Percentiles rank a stretch among this genome's conserved stretches.
These are phyloP conservation scores for Neofusicoccum cordaticola DNA, from an alignment of 2,329 filamentous ascomycete species.

Conservation along the genomic window DNA sequence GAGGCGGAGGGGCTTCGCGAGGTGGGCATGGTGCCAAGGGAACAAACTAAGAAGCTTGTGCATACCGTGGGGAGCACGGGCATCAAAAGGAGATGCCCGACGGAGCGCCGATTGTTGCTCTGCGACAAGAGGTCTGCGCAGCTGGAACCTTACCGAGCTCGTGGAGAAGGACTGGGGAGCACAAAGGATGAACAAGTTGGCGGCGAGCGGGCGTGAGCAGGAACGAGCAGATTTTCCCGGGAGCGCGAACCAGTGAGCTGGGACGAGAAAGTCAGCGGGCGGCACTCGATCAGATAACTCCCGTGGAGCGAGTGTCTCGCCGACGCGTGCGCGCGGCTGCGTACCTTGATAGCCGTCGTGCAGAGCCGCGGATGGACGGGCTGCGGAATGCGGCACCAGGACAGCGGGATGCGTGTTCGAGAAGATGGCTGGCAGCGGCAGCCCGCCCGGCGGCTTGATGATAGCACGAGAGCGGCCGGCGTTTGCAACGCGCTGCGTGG, in stretches of 20 bases:
- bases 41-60: constrained; percentile 8
- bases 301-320: constrained; percentile 1
- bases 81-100: constrained; percentile 4
- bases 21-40: not conserved
- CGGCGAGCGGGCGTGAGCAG: constrained; percentile 7
- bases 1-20: not conserved
- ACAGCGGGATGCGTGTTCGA: not conserved
- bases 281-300: not conserved
- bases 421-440: not conserved
- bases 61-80: constrained; percentile 11
- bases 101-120: not conserved
- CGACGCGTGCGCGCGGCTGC: not conserved
- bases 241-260: constrained; percentile 8
- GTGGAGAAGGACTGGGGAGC: not conserved
- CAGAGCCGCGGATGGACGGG: not conserved
- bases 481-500: constrained; percentile 11
- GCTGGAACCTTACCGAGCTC: not conserved
- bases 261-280: constrained; percentile 6
- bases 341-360: constrained; percentile 5
- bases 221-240: constrained; percentile 10
- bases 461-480: constrained; percentile 5
- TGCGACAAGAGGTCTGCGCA: not conserved
- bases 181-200: constrained; percentile 6
- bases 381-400: not conserved
- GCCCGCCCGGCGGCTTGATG: not conserved